phyloP scores from a whole-genome alignment of 2,329 filamentous ascomycete genomes.

The Epichloe scottii region DNA sequence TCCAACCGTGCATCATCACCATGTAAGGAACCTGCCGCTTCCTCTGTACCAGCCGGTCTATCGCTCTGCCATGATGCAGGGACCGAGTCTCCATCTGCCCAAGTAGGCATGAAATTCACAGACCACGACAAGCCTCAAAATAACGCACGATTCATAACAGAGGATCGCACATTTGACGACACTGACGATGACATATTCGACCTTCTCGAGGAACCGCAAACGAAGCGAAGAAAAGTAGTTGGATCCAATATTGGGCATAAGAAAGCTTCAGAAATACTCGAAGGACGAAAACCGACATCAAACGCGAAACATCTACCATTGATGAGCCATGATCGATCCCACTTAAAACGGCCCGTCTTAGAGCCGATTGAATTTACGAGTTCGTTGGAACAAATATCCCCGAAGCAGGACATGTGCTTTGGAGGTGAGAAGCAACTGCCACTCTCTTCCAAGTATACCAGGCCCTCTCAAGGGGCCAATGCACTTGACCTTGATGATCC shows the following conservation, averaged over 20 bases:
- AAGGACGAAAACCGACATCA: neutral
- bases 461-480: neutral
- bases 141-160: neutral
- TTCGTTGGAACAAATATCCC: conserved; percentile 15
- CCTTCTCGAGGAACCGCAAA: neutral
- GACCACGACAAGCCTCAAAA: neutral
- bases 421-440: neutral
- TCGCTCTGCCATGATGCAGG: neutral
- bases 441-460: neutral
- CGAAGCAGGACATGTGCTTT: neutral
- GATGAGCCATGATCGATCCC: neutral
- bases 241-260: neutral
- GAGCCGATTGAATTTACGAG: conserved; percentile 26
- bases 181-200: conserved; percentile 1
- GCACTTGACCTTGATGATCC: neutral
- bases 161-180: neutral
- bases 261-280: neutral
- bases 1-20: neutral
- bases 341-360: neutral
- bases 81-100: neutral
- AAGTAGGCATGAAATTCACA: neutral
- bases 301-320: neutral
- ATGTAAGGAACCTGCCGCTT: neutral
- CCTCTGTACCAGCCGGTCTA: neutral
- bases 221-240: neutral